Evolutionary conservation across 768 basidiomycete species (phyloP).

Genomic region (Suillus bovinus): DNA sequence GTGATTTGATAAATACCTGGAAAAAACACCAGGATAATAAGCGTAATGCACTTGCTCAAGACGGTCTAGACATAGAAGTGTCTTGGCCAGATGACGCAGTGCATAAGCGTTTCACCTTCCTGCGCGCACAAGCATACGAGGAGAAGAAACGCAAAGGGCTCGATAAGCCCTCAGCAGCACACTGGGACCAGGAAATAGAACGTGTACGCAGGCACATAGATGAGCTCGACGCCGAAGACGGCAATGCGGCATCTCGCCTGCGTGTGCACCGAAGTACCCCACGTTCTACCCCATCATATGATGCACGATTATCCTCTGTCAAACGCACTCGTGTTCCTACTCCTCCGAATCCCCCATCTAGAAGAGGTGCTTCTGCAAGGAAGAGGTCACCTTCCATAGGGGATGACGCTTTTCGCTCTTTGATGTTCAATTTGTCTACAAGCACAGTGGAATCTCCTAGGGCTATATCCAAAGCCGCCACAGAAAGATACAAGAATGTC

Average conservation of each 20-base stretch:
- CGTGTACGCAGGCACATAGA: constrained; percentile 17
- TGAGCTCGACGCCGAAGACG: constrained; percentile 29
- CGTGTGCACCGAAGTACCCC: constrained; percentile 6
- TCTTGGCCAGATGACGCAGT: constrained; percentile 43
- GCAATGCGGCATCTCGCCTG: constrained; percentile 11
- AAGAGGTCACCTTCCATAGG: not conserved
- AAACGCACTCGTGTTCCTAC: not conserved
- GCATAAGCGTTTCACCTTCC: constrained; percentile 42
- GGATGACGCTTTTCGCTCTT: constrained; percentile 2
- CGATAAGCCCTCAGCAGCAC: constrained; percentile 12
- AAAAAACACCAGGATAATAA: constrained; percentile 30
- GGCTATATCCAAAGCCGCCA: not conserved
- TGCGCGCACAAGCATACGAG: constrained; percentile 44
- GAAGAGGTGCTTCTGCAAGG: not conserved
- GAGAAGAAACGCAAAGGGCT: constrained; percentile 39
- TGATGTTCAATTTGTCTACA: not conserved
- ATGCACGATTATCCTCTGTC: not conserved
- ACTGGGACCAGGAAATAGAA: constrained; percentile 32
- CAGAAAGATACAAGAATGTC: not conserved
- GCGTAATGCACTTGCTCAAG: constrained; percentile 30
- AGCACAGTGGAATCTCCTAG: not conserved
- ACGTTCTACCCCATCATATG: not conserved
- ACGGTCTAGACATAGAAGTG: constrained; percentile 40
- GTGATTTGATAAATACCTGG: constrained; percentile 34
- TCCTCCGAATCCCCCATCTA: not conserved